phyloP scores from a whole-genome alignment of 345 rosid genomes.

The Chamaenerion angustifolium region DNA sequence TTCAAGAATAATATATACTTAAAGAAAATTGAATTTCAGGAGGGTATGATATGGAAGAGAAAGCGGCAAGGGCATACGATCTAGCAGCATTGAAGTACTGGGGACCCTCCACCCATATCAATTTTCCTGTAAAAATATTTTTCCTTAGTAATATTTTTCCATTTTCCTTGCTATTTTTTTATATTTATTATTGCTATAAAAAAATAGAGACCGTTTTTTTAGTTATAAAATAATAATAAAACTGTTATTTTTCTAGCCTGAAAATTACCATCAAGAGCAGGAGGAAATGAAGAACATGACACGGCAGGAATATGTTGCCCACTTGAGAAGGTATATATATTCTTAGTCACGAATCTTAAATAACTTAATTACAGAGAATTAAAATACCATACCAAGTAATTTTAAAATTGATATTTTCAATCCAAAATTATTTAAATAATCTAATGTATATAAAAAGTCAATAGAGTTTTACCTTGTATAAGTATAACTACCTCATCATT shows the following conservation, averaged over 20 bases:
- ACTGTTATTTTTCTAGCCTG: conserved; percentile 28
- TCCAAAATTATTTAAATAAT: too few relatives aligned
- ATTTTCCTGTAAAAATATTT: conserved; percentile 51
- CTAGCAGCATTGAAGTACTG: conserved; percentile 97
- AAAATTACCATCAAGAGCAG: conserved; percentile 60
- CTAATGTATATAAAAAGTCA: too few relatives aligned
- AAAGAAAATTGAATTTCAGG: conserved; percentile 36
- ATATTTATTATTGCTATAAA: conserved; percentile 2
- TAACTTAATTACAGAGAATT: too few relatives aligned
- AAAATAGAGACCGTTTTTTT: neutral
- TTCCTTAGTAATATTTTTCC: conserved; percentile 2
- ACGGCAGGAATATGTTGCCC: conserved; percentile 91
- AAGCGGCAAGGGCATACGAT: conserved; percentile 97
- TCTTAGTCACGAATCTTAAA: too few relatives aligned
- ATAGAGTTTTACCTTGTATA: too few relatives aligned
- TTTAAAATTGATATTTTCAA: too few relatives aligned
- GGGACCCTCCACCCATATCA: conserved; percentile 89
- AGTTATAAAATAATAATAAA: too few relatives aligned
- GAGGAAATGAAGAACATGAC: conserved; percentile 81
- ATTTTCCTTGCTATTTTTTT: conserved; percentile 7
- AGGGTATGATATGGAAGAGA: conserved; percentile 98
- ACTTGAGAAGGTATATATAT: conserved; percentile 48
- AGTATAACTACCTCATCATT: too few relatives aligned
- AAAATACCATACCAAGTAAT: too few relatives aligned
- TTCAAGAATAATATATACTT: conserved; percentile 10